These are phyloP conservation scores for Stylosanthes scabra DNA, from an alignment of 331 rosid genomes.

Conservation along the genomic window DNA sequence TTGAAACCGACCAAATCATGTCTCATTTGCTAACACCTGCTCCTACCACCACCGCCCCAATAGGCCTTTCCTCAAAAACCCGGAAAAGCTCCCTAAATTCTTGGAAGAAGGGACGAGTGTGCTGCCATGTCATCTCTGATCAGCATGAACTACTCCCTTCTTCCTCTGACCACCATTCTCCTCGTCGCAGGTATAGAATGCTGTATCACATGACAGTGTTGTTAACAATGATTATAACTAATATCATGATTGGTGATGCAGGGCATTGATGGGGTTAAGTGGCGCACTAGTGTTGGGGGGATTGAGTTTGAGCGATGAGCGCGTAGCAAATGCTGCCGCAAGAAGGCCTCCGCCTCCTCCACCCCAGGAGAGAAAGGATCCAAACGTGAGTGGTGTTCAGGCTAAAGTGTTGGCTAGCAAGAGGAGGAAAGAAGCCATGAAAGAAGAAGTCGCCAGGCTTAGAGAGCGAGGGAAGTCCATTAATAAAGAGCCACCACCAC, in stretches of 20 bases:
- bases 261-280: slow-evolving; percentile 61
- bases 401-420: slow-evolving; percentile 93
- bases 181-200: slow-evolving; percentile 44
- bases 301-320: slow-evolving; percentile 42
- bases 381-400: slow-evolving; percentile 73
- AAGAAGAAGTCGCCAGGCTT: slow-evolving; percentile 61
- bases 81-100: slow-evolving; percentile 24
- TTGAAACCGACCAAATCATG: slow-evolving; percentile 42
- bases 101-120: slow-evolving; percentile 19
- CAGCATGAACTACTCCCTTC: slow-evolving; percentile 26
- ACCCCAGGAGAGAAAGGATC: slow-evolving; percentile 74
- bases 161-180: slow-evolving; percentile 3
- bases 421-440: slow-evolving; percentile 93
- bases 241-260: slow-evolving; percentile 38
- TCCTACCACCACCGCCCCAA: slow-evolving; percentile 48
- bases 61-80: slow-evolving; percentile 43
- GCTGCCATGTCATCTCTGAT: slow-evolving; percentile 23
- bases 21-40: slow-evolving; percentile 62
- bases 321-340: slow-evolving; percentile 67
- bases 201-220: neutral
- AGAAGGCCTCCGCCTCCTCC: slow-evolving; percentile 86
- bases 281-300: slow-evolving; percentile 51
- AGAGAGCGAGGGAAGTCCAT: slow-evolving; percentile 67
- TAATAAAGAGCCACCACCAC: slow-evolving; percentile 17
- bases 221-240: neutral